A percentile compares a stretch with the other conserved stretches of the same genome.
phyloP scores from a whole-genome alignment of 2,329 filamentous ascomycete genomes.

The Colletotrichum aenigma region DNA sequence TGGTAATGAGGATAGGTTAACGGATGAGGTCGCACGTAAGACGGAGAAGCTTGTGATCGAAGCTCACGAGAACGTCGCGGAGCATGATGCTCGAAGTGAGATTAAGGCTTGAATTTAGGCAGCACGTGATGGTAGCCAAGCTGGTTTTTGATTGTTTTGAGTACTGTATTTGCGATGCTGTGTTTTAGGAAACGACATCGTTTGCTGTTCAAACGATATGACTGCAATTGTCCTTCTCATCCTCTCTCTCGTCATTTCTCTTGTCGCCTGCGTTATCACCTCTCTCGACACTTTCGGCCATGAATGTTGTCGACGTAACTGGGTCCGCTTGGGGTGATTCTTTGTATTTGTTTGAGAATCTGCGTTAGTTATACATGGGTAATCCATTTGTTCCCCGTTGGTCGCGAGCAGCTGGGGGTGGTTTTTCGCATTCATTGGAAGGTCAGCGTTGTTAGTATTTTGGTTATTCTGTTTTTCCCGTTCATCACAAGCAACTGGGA shows the following conservation, averaged over 20 bases:
- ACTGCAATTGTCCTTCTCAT: background rate
- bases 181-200: background rate
- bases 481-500: too few relatives aligned
- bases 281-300: background rate
- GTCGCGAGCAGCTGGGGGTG: too few relatives aligned
- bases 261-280: background rate
- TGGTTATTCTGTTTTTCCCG: too few relatives aligned
- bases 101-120: background rate
- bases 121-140: background rate
- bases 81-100: background rate
- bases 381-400: too few relatives aligned
- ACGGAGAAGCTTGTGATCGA: constrained; percentile 2
- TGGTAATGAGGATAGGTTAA: background rate
- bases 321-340: too few relatives aligned
- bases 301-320: too few relatives aligned
- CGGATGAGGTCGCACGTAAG: constrained; percentile 20
- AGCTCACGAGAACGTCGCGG: background rate
- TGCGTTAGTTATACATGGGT: too few relatives aligned
- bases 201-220: background rate
- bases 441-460: too few relatives aligned
- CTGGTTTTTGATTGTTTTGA: background rate
- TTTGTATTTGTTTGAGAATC: too few relatives aligned
- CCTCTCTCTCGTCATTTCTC: background rate
- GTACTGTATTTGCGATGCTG: background rate
- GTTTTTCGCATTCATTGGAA: too few relatives aligned